Conservation (phyloP, 805 yeast species). For the Ogataea paraovalis region DNA sequence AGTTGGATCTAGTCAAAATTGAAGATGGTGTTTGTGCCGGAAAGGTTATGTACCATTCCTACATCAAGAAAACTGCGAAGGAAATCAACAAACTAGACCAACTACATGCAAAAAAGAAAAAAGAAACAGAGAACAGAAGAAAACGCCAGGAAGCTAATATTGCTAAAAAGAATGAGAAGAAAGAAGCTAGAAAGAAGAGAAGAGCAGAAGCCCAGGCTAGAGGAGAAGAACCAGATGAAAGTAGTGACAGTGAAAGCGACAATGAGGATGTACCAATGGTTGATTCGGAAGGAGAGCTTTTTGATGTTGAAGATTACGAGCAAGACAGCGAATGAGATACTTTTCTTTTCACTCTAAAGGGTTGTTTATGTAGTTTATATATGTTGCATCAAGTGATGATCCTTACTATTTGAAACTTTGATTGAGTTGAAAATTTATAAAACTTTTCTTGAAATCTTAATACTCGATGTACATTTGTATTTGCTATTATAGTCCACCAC, state of each 20-base stretch:
- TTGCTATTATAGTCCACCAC: not conserved
- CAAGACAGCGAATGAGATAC: constrained; percentile 3
- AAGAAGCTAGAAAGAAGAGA: constrained; percentile 69
- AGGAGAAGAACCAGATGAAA: constrained; percentile 34
- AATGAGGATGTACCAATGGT: constrained; percentile 19
- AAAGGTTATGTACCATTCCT: constrained; percentile 80
- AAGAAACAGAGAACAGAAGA: constrained; percentile 66
- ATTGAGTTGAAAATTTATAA: too few species aligned
- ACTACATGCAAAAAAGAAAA: constrained; percentile 57
- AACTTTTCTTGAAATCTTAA: not conserved
- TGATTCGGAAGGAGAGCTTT: constrained; percentile 21
- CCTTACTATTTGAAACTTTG: too few species aligned
- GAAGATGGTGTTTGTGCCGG: constrained; percentile 92
- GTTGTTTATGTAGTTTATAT: not conserved
- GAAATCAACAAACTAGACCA: constrained; percentile 63
- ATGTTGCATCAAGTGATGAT: not conserved
- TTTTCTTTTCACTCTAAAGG: not conserved
- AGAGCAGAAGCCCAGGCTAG: constrained; percentile 38
- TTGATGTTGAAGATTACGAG: constrained; percentile 22
- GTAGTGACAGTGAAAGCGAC: constrained; percentile 24
- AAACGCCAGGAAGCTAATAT: constrained; percentile 78
- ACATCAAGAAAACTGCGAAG: constrained; percentile 54
- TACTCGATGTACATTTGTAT: not conserved
- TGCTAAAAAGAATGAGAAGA: constrained; percentile 65
- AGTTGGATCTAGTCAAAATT: constrained; percentile 71